Base-by-base conservation (phyloP, 495 filamentous ascomycete genomes). In the Xylaria grammica region DNA sequence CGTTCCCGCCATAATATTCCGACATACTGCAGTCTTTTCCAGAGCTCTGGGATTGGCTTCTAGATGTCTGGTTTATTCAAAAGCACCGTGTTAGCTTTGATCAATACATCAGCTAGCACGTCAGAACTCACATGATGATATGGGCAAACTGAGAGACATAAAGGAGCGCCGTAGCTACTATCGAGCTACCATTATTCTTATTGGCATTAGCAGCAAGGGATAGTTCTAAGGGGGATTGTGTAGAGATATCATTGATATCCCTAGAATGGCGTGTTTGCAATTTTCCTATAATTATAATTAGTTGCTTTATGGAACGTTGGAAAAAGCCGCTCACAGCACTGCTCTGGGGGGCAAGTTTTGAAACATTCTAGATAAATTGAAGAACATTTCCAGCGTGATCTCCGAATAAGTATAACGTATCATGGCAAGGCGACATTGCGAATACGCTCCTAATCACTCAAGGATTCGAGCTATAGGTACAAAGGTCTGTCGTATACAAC, bases 1-100 rank as follows among this genome's bases (percentile, higher is more conserved):
- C 8, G 76, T 36, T 36, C 46, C 46, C 3, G 17, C 40, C 15
- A 44, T 44, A n/a, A n/a, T n/a, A n/a, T 44, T 44, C 17, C 40
- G 6, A 10, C 40, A 13, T n/a, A 13, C 6, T 44, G 10, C 15
- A 3, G 40, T 44, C 17, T 4, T 44, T 44, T 44, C 40, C 15
- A 44, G 15, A 44, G 40, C 40, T 44, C 40, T 44, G 5, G 40
- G 40, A n/a, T 44, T 10, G 6, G 40, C 40, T n/a, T 44, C 15
- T n/a, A 44, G 17, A n/a, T 44, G 17, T n/a, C 40, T 44, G 17
- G 40, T 44, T 44, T 15, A 15, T 3, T 15, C 5, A 44, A n/a
- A n/a, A n/a, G n/a, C 17, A n/a, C 17, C 15, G 15, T n/a, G 40
- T 44, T n/a, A 44, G 40, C 17, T n/a, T n/a, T 3, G 3, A 11